phyloP scores from a whole-genome alignment of 306 rosid genomes.

The Aeschynomene evenia region DNA sequence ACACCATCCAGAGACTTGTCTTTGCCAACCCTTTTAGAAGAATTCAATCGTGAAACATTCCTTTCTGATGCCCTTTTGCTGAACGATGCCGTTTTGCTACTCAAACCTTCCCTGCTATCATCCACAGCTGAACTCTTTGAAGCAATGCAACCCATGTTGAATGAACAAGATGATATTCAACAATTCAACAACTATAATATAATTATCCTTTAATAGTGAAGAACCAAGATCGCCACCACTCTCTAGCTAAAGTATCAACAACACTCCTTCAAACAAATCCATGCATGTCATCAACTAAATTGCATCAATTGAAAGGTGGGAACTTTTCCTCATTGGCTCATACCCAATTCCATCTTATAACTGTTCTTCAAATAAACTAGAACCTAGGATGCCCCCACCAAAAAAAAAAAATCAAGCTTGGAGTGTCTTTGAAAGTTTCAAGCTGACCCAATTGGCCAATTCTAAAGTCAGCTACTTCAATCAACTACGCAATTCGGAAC shows the following conservation, averaged over 20 bases:
- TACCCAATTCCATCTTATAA: conserved; percentile 18
- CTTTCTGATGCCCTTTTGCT: conserved; percentile 37
- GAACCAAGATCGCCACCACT: background rate
- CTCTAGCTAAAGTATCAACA: conserved; percentile 26
- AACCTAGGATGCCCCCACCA: background rate
- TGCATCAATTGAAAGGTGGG: conserved; percentile 1
- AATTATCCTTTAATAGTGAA: conserved; percentile 17
- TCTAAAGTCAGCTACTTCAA: conserved; percentile 32
- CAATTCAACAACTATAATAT: conserved; percentile 5
- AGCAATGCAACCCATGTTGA: conserved; percentile 68
- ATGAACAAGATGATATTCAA: background rate
- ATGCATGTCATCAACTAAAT: conserved; percentile 30
- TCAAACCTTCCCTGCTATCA: conserved; percentile 58
- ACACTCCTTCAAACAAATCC: conserved; percentile 34
- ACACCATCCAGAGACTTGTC: conserved; percentile 36
- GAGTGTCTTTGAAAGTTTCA: conserved; percentile 25
- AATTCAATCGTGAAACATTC: conserved; percentile 43
- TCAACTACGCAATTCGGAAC: conserved; percentile 33
- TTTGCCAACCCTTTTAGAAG: conserved; percentile 55
- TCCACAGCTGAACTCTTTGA: conserved; percentile 66
- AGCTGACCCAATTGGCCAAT: conserved; percentile 29
- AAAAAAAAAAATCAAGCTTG: background rate
- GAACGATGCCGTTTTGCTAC: conserved; percentile 41
- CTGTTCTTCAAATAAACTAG: background rate
- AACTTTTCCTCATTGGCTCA: conserved; percentile 22